Evolutionary conservation across 2,329 filamentous ascomycete genomes (phyloP).

Genomic region (Fusarium sublunatum): DNA sequence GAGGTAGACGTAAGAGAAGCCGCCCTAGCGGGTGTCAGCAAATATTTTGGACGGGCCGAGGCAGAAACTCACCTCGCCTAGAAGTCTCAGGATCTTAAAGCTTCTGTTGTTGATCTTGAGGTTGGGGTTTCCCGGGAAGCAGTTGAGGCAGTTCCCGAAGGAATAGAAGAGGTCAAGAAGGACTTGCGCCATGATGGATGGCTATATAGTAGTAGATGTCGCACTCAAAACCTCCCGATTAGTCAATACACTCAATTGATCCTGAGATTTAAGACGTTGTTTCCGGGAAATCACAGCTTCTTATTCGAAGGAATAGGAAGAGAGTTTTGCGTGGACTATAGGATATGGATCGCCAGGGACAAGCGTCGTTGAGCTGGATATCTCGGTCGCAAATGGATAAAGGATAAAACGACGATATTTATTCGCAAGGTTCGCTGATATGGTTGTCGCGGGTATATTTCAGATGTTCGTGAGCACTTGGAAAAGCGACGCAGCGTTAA

Average conservation of each 20-base stretch:
- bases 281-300: background rate
- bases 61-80: conserved; percentile 80
- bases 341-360: conserved; percentile 32
- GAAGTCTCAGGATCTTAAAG: conserved; percentile 93
- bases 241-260: conserved; percentile 3
- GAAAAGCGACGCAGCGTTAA: background rate
- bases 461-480: background rate
- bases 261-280: background rate
- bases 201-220: conserved; percentile 2
- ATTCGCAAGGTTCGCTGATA: background rate
- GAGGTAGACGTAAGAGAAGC: conserved; percentile 99
- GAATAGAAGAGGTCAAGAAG: conserved; percentile 91
- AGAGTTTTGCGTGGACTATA: background rate
- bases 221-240: background rate
- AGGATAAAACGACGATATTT: conserved; percentile 1
- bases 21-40: conserved; percentile 68
- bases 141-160: conserved; percentile 93
- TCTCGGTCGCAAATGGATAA: conserved; percentile 27
- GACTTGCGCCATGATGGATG: conserved; percentile 76
- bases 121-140: conserved; percentile 93
- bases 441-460: background rate
- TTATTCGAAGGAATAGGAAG: conserved; percentile 1
- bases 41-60: background rate
- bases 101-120: conserved; percentile 94
- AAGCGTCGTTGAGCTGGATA: conserved; percentile 10